Evolutionary conservation across 495 filamentous ascomycete genomes (phyloP).

Genomic region (Bathelium albidoporum): DNA sequence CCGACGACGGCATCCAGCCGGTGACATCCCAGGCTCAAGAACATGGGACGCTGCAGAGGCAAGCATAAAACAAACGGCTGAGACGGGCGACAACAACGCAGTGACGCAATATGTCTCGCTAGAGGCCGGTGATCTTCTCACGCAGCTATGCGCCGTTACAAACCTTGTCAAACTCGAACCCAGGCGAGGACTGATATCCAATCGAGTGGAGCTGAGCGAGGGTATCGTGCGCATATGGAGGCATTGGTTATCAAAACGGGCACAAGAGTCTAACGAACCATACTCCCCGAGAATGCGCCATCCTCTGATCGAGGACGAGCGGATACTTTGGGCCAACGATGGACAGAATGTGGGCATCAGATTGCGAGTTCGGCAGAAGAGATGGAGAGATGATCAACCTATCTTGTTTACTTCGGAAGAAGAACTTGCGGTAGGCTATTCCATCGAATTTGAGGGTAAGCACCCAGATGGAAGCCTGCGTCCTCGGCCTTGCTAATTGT

Average conservation of each 20-base stretch:
- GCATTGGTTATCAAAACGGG: conserved; percentile 51
- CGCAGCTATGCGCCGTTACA: conserved; percentile 56
- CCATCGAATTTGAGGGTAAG: conserved; percentile 33
- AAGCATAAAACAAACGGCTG: conserved; percentile 1
- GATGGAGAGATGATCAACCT: conserved; percentile 18
- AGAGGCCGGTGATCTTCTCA: conserved; percentile 58
- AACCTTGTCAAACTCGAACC: conserved; percentile 59
- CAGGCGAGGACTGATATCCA: conserved; percentile 45
- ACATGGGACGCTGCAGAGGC: conserved; percentile 18
- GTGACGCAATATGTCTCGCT: conserved; percentile 52
- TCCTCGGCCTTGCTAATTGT: background rate
- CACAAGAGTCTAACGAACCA: conserved; percentile 16
- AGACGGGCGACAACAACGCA: conserved; percentile 28
- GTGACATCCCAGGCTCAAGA: conserved; percentile 32
- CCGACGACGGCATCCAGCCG: conserved; percentile 25
- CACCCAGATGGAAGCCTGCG: background rate
- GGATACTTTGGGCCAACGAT: conserved; percentile 29
- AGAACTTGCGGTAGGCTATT: conserved; percentile 30
- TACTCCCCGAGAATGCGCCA: background rate
- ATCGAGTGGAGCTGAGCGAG: conserved; percentile 52
- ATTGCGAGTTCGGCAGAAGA: conserved; percentile 28
- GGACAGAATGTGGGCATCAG: conserved; percentile 27
- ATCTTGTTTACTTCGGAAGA: conserved; percentile 25
- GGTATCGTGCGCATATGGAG: conserved; percentile 56
- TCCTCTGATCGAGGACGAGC: conserved; percentile 8